Percentiles rank a stretch among this genome's conserved stretches.
Evolutionary conservation across 2,329 filamentous ascomycete genomes (phyloP).

Genomic region (Aspergillus uvarum): DNA sequence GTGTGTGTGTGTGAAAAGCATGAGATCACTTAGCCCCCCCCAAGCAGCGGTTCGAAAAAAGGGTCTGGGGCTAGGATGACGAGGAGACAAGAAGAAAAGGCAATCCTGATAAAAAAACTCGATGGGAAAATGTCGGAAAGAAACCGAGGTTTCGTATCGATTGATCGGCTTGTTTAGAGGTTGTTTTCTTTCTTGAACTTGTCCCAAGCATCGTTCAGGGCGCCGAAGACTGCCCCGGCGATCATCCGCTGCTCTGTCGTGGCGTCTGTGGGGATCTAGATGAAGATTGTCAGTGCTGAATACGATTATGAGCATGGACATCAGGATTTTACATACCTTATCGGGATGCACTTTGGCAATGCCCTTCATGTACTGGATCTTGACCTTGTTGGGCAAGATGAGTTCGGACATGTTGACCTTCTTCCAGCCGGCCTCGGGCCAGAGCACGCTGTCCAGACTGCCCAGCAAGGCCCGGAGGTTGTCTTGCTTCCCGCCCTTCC

Average conservation of each 20-base stretch:
- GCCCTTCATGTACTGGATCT: constrained; percentile 98
- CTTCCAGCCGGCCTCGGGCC: constrained; percentile 93
- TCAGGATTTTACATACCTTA: constrained; percentile 66
- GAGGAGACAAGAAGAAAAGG: not conserved
- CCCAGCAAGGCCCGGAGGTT: constrained; percentile 85
- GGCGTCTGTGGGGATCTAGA: constrained; percentile 61
- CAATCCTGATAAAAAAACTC: not conserved
- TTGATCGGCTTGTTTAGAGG: constrained; percentile 38
- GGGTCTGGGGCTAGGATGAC: not conserved
- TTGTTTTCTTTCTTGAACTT: constrained; percentile 66
- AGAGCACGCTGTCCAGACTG: constrained; percentile 84
- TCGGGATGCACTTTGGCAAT: constrained; percentile 98
- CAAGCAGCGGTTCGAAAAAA: not conserved
- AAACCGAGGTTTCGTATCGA: not conserved
- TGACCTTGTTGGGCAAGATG: constrained; percentile 90
- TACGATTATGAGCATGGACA: not conserved
- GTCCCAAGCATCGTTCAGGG: constrained; percentile 67
- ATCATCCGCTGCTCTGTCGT: constrained; percentile 68
- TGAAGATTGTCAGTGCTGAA: not conserved
- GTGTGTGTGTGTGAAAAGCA: not conserved
- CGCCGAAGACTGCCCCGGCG: constrained; percentile 63
- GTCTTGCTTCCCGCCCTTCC: constrained; percentile 89
- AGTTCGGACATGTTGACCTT: constrained; percentile 93
- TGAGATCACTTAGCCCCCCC: not conserved
- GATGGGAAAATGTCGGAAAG: too few relatives aligned